Base-by-base conservation (phyloP, 306 rosid genomes). In the Medicago lupulina region DNA sequence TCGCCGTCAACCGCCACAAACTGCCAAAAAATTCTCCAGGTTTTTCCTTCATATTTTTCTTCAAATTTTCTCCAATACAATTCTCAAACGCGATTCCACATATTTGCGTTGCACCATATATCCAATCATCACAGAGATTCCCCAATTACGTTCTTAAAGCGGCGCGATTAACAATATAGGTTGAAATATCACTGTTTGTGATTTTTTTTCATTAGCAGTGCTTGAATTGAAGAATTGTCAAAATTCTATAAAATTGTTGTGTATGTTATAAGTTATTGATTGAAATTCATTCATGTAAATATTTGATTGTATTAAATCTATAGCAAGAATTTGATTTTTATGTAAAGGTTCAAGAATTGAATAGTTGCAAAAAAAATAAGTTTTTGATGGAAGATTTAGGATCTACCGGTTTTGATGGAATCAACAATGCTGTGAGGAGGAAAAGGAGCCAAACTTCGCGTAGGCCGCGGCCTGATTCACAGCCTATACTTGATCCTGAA, bases 381-480 rank as follows among this genome's bases (percentile, higher is more conserved):
- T 10, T 25, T 58, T 58, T 58, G 36, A 58, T 95, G 99, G 97
- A 95, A 62, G 96, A 95, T 71, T 79, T 77, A 51, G 84, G 87
- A 8, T 64, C 76, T 66, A 57, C 76, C 77, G 77, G 83, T 69
- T 82, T 87, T 61, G 89, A 87, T 70, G 85, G 92, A 66, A 82
- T 90, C 39, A 80, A 75, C 83, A 85, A 72, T 83, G 82, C 91
- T 60, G 86, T 89, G 41, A 92, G 90, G 89, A 90, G 84, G 89
- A 95, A 89, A 83, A 92, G 99, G 79, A 92, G 89, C 81, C 99
- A 87, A 60, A 88, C 92, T 58, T 92, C 80, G 9, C 97, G 97
- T 49, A 86, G 96, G 70, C 96, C 93, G 53, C 90, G 89, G 8
- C 90, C 93, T 19, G 97, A 91, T 71, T 91, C 96, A 7, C 93